Base-by-base conservation (phyloP, 257 asterid species). In the Misopates orontium region DNA sequence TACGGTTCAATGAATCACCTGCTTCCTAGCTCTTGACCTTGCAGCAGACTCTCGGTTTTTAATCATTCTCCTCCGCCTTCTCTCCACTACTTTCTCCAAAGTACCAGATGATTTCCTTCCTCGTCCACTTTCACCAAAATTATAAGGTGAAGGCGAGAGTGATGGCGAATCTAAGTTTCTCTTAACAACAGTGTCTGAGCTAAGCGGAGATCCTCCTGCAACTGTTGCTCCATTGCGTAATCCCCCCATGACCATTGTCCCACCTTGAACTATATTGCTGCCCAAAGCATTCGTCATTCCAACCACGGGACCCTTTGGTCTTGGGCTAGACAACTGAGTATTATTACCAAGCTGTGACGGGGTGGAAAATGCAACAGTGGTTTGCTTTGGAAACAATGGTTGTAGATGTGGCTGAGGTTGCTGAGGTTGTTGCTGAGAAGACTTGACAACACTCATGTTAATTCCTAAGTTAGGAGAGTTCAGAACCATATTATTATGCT, bases 361-460 rank as follows among this genome's bases (percentile, higher is more conserved):
- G 48, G 89, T 73, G 22, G 84, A 53, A 75, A 83, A 85, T 6
- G 78, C 75, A 28, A 79, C 57, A 7, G 71, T 78, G 36, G 78
- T 54, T 70, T 81, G 85, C 69, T 85, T 83, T 39, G 89, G 87
- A 20, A 85, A 79, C 24, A 83, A 79, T 45, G 85, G 78, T 74
- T 75, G 87, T 31, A 72, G 51, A 13, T 69, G 77, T 2, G 66
- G 47, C 52, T 64, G 77, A 17, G 80, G 22, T 54, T 74, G 79
- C 36, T 62, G 75, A 31, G 59, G 22, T 58, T 15, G 73, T 53
- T 36, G 78, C 59, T 68, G 83, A 55, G 76, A 55, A 56, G 66
- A 15, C 19, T 62, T 57, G 42, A 70, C 55, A 49, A 57, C 82
- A 54, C 39, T 69, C 65, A 72, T 71, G 62, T 84, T 78, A 71